Base-by-base conservation (phyloP, 306 rosid species). In the Castanea mollissima region DNA sequence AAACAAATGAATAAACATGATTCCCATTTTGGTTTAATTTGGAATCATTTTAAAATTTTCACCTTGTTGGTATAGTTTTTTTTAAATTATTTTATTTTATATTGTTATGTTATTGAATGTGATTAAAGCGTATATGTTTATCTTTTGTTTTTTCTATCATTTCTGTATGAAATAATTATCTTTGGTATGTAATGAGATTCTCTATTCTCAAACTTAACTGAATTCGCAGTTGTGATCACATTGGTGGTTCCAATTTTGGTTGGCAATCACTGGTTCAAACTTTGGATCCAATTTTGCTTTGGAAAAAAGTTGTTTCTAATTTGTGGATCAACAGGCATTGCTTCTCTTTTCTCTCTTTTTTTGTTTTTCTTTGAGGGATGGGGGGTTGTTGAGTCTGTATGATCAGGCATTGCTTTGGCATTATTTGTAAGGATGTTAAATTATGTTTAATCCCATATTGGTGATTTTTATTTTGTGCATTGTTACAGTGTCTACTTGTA, bases 241-340 rank as follows among this genome's bases (percentile, higher is more conserved):
- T 68, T 73, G 78, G 75, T 55, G 34, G 74, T 77, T 75, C 65
- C 32, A 81, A 44, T 34, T 77, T 75, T 81, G 73, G 41, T 74
- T 20, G 76, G 31, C 69, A 54, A 65, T 60, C 35, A 21, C 55
- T 70, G 69, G 71, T 56, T 86, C 54, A 35, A 46, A 44, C 64
- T 74, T 71, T 46, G 79, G 74, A 10, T 76, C 76, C 74, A 5
- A 14, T 34, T 34, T 49, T 16, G 49, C 8, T 19, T 67, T 35
- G 67, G 34, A 35, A 32, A 34, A 4, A 2, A 31, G 46, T 32
- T 52, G 13, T 31, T 3, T 34, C 67, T 70, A 16, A 62, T 31
- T 34, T 78, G 16, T 81, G 75, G 71, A 73, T 55, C 52, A 46
- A 69, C 77, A 20, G 77, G 63, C 21, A 46, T 63, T 69, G 14